A percentile compares a stretch with the other conserved stretches of the same genome.
These are phyloP conservation scores for Aspergillus ruber DNA, from an alignment of 2,329 filamentous ascomycete genomes.

Conservation along the genomic window DNA sequence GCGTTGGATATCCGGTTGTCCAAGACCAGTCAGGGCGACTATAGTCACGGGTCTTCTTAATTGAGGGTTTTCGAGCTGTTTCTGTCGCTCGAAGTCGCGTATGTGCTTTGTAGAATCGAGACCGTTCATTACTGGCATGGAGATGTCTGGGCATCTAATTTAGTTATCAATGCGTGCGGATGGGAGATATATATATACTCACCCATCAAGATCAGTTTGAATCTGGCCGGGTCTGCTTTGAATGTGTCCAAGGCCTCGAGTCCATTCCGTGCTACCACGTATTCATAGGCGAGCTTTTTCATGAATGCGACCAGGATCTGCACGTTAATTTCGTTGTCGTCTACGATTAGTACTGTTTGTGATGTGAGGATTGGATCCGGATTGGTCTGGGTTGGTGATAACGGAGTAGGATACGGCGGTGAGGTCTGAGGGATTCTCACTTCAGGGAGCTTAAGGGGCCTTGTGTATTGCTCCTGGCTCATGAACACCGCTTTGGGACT, in stretches of 20 bases:
- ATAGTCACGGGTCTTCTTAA: constrained; percentile 12
- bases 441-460: neutral
- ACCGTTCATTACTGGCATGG: constrained; percentile 33
- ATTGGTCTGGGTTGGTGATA: neutral
- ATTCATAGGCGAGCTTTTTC: constrained; percentile 21
- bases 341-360: constrained; percentile 25
- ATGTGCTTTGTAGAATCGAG: constrained; percentile 25
- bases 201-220: constrained; percentile 15
- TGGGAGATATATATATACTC: neutral
- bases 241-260: constrained; percentile 27
- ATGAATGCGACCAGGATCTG: constrained; percentile 27
- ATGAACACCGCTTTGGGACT: neutral
- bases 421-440: neutral
- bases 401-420: neutral
- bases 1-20: constrained; percentile 20
- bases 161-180: neutral
- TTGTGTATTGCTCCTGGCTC: neutral
- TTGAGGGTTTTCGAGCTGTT: constrained; percentile 1
- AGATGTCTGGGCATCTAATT: constrained; percentile 20
- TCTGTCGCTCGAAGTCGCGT: constrained; percentile 17
- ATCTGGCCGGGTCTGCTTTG: constrained; percentile 6
- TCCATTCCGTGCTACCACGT: constrained; percentile 29
- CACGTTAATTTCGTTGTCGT: constrained; percentile 34
- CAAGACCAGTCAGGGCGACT: constrained; percentile 26
- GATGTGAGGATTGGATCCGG: too few relatives aligned